Conservation (phyloP, 768 basidiomycete genomes). For the Auricularia sp. region DNA sequence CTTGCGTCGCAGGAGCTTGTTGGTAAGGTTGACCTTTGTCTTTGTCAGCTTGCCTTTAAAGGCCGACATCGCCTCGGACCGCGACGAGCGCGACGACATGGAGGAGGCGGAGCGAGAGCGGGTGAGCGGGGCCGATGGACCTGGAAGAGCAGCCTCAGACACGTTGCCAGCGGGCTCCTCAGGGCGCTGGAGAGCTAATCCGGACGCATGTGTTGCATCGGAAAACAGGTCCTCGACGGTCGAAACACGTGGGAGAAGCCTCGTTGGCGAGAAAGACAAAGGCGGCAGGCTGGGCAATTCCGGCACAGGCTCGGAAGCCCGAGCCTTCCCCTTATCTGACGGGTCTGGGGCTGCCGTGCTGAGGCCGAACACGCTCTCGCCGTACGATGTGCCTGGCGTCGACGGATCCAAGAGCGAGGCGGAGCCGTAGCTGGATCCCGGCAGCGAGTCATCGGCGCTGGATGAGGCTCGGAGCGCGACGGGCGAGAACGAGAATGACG, state of each 20-base stretch:
- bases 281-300: constrained; percentile 54
- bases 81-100: constrained; percentile 19
- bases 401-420: neutral
- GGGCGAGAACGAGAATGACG: constrained; percentile 11
- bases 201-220: constrained; percentile 24
- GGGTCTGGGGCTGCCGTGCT: constrained; percentile 15
- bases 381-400: constrained; percentile 6
- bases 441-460: constrained; percentile 1
- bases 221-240: constrained; percentile 20
- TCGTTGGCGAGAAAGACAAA: constrained; percentile 46
- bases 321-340: constrained; percentile 48
- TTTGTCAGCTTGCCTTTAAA: constrained; percentile 19
- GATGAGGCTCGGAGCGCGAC: neutral
- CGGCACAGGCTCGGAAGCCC: constrained; percentile 14
- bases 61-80: neutral
- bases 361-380: constrained; percentile 6
- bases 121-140: constrained; percentile 12
- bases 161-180: constrained; percentile 27
- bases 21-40: constrained; percentile 41
- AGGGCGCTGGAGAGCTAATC: constrained; percentile 12
- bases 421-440: constrained; percentile 2
- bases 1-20: constrained; percentile 35
- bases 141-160: constrained; percentile 16
- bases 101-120: constrained; percentile 15
- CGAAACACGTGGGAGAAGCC: constrained; percentile 33